A percentile compares a stretch with the other conserved stretches of the same genome.
Evolutionary conservation across 2,329 filamentous ascomycete species (phyloP).

Genomic region (Acephala macrosclerotiorum): DNA sequence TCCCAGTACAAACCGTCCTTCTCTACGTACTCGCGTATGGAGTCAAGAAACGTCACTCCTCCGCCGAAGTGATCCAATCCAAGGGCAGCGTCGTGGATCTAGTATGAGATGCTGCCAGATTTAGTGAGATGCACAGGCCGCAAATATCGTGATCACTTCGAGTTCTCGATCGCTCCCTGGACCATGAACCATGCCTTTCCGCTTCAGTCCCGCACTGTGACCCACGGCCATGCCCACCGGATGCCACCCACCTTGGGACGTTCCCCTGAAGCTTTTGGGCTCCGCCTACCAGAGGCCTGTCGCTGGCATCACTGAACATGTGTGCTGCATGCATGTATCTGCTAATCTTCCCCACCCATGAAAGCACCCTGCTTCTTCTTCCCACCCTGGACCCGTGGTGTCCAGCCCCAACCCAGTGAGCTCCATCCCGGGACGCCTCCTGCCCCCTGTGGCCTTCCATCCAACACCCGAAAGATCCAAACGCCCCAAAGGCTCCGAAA

Average conservation of each 20-base stretch:
- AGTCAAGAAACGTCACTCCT: not conserved
- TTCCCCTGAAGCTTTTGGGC: not conserved
- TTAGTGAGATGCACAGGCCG: slow-evolving; percentile 5
- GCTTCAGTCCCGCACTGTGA: slow-evolving; percentile 9
- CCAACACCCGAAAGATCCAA: not conserved
- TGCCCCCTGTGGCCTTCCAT: not conserved
- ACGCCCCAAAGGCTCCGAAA: not conserved
- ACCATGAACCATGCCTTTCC: not conserved
- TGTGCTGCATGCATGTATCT: slow-evolving; percentile 2
- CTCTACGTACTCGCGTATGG: not conserved
- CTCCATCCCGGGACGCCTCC: not conserved
- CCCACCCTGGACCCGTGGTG: not conserved
- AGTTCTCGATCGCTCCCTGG: slow-evolving; percentile 2
- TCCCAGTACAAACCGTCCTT: not conserved
- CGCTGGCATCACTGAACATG: slow-evolving; percentile 11
- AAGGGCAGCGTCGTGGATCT: not conserved
- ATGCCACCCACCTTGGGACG: not conserved
- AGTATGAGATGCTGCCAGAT: not conserved
- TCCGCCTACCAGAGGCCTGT: not conserved
- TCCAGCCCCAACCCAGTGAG: not conserved
- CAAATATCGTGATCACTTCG: slow-evolving; percentile 4
- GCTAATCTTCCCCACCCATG: not conserved
- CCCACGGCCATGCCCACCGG: not conserved
- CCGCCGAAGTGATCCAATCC: not conserved
- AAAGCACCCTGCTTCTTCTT: not conserved